Evolutionary conservation across 352 stramenopile species (phyloP).

Genomic region (Detonula confervacea): DNA sequence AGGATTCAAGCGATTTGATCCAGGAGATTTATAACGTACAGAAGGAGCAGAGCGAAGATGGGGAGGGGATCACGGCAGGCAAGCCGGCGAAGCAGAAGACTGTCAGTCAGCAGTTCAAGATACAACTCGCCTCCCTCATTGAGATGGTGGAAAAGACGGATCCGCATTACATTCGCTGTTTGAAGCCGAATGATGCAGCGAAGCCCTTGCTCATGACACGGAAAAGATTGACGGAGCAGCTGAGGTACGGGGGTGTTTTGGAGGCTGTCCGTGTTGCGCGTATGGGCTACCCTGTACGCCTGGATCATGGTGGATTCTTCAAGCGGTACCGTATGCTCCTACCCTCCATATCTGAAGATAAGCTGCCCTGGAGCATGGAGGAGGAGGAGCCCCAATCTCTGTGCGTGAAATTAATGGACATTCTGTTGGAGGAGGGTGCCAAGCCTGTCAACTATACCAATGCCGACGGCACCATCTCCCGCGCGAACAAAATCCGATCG

Average conservation of each 20-base stretch:
- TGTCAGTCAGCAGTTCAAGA: constrained; percentile 88
- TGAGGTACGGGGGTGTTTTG: constrained; percentile 91
- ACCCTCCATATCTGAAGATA: constrained; percentile 58
- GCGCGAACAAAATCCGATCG: constrained; percentile 79
- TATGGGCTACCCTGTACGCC: constrained; percentile 91
- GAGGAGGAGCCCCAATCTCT: constrained; percentile 77
- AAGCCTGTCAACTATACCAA: constrained; percentile 63
- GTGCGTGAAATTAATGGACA: constrained; percentile 79
- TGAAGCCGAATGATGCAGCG: constrained; percentile 94
- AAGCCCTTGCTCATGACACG: constrained; percentile 85
- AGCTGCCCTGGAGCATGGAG: constrained; percentile 80
- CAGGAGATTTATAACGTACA: constrained; percentile 83
- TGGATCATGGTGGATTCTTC: constrained; percentile 88
- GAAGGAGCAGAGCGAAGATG: constrained; percentile 62
- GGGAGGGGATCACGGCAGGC: constrained; percentile 40
- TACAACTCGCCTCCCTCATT: constrained; percentile 89
- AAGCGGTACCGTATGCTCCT: constrained; percentile 85
- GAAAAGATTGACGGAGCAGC: constrained; percentile 91
- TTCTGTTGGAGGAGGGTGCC: constrained; percentile 75
- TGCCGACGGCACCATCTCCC: constrained; percentile 68
- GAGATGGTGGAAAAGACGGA: constrained; percentile 89
- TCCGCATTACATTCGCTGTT: constrained; percentile 94
- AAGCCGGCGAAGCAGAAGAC: constrained; percentile 79
- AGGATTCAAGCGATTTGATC: constrained; percentile 74
- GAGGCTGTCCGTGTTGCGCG: constrained; percentile 93